These are phyloP conservation scores for Boletus vinaceobasis DNA, from an alignment of 768 basidiomycete genomes.

Conservation along the genomic window DNA sequence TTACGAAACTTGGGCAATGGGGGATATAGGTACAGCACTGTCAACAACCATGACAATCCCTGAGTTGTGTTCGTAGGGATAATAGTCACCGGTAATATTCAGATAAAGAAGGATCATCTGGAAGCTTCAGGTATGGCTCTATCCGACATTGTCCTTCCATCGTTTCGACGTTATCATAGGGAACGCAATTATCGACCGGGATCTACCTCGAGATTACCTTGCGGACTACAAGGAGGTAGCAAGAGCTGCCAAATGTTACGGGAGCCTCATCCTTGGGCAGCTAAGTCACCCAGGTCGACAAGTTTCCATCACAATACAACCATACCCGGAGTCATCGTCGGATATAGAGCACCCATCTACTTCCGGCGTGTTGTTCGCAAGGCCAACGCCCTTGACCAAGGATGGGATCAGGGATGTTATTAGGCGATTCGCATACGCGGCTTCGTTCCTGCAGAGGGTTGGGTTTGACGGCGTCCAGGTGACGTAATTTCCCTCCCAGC, in stretches of 20 bases:
- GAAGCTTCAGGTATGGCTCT: slow-evolving; percentile 31
- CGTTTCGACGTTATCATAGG: slow-evolving; percentile 14
- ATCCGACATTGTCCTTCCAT: background rate
- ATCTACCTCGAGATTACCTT: slow-evolving; percentile 25
- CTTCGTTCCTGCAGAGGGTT: slow-evolving; percentile 49
- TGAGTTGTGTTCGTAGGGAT: slow-evolving; percentile 24
- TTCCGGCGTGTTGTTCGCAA: slow-evolving; percentile 31
- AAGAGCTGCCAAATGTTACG: slow-evolving; percentile 29
- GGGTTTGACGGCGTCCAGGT: slow-evolving; percentile 69
- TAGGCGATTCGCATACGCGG: slow-evolving; percentile 49
- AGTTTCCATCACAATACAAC: slow-evolving; percentile 34
- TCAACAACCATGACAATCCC: background rate
- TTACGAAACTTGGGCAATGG: slow-evolving; percentile 34
- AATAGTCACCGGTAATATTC: slow-evolving; percentile 33
- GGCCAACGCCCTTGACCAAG: slow-evolving; percentile 38
- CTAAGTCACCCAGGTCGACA: slow-evolving; percentile 34
- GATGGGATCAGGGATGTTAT: slow-evolving; percentile 51
- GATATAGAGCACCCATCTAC: slow-evolving; percentile 33
- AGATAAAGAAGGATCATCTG: slow-evolving; percentile 33
- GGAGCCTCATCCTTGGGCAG: slow-evolving; percentile 32
- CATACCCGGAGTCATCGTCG: slow-evolving; percentile 34
- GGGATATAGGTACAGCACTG: slow-evolving; percentile 25
- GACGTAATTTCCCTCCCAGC: background rate
- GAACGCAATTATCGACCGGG: slow-evolving; percentile 32
- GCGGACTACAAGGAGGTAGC: slow-evolving; percentile 21